phyloP scores from a whole-genome alignment of 768 basidiomycete genomes.

The Mycena alexandri region DNA sequence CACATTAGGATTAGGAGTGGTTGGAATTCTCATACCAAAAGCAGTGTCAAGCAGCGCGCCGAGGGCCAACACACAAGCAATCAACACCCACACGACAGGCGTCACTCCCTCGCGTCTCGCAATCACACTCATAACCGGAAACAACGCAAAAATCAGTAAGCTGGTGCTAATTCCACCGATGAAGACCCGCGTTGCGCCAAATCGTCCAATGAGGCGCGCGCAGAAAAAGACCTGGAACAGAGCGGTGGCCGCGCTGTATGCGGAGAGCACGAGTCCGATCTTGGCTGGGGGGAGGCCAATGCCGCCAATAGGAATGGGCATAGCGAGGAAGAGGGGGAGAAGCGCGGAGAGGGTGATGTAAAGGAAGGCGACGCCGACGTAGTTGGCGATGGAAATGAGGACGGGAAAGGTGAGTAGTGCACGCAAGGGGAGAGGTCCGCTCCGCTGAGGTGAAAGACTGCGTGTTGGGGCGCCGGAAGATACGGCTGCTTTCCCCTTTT shows the following conservation, averaged over 20 bases:
- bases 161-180: constrained; percentile 60
- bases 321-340: constrained; percentile 78
- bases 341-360: constrained; percentile 51
- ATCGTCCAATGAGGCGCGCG: constrained; percentile 66
- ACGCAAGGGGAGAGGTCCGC: constrained; percentile 56
- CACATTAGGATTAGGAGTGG: not conserved
- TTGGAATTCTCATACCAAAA: constrained; percentile 60
- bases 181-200: constrained; percentile 76
- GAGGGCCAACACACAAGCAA: constrained; percentile 61
- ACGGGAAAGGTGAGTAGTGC: constrained; percentile 48
- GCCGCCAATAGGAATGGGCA: constrained; percentile 75
- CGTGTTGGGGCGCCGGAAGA: no score
- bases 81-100: constrained; percentile 58
- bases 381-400: constrained; percentile 53
- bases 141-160: constrained; percentile 65
- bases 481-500: no score
- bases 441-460: not conserved
- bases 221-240: constrained; percentile 77
- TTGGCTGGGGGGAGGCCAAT: constrained; percentile 73
- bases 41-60: constrained; percentile 64
- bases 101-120: constrained; percentile 63
- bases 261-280: constrained; percentile 77
- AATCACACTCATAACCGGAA: constrained; percentile 71
- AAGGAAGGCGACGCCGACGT: constrained; percentile 49
- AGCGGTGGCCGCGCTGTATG: constrained; percentile 73